Conservation (phyloP, 2,329 filamentous ascomycete genomes). For the Graphium sp. region DNA sequence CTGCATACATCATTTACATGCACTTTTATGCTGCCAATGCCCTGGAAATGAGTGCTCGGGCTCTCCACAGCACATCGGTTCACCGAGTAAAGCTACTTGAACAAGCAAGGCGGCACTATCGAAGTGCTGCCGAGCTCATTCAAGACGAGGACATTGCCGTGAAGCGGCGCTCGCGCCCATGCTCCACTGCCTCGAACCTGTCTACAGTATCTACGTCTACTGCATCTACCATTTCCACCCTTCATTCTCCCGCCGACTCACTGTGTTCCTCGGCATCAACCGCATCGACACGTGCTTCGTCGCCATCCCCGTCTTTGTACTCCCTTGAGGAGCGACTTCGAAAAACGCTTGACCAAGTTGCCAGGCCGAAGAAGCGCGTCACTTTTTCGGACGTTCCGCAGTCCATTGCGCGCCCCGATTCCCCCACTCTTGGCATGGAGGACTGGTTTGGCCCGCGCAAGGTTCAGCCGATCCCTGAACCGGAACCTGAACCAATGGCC, state of each 20-base stretch:
- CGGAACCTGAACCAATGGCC: slow-evolving; percentile 3
- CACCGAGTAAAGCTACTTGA: slow-evolving; percentile 29
- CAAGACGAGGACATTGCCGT: slow-evolving; percentile 25
- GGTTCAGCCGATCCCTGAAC: background rate
- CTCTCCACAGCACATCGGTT: slow-evolving; percentile 24
- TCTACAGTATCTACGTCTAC: too few relatives aligned
- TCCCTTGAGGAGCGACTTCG: slow-evolving; percentile 19
- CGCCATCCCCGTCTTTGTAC: slow-evolving; percentile 26
- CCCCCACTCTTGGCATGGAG: slow-evolving; percentile 40
- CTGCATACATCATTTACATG: slow-evolving; percentile 38
- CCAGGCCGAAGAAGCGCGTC: slow-evolving; percentile 18
- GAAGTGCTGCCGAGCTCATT: slow-evolving; percentile 28
- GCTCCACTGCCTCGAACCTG: slow-evolving; percentile 17
- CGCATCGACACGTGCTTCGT: slow-evolving; percentile 24
- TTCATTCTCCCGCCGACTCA: slow-evolving; percentile 28
- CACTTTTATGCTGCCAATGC: slow-evolving; percentile 46
- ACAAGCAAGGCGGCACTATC: slow-evolving; percentile 34
- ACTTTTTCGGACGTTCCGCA: slow-evolving; percentile 20
- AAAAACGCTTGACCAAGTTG: slow-evolving; percentile 4
- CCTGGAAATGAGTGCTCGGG: slow-evolving; percentile 36
- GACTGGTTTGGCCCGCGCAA: slow-evolving; percentile 16
- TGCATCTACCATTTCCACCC: too few relatives aligned
- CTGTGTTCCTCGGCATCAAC: slow-evolving; percentile 24
- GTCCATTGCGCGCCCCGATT: slow-evolving; percentile 38
- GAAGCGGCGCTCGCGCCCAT: slow-evolving; percentile 19